Evolutionary conservation across 179 eudicot genomes (phyloP).

Genomic region (Nepenthes alata): DNA sequence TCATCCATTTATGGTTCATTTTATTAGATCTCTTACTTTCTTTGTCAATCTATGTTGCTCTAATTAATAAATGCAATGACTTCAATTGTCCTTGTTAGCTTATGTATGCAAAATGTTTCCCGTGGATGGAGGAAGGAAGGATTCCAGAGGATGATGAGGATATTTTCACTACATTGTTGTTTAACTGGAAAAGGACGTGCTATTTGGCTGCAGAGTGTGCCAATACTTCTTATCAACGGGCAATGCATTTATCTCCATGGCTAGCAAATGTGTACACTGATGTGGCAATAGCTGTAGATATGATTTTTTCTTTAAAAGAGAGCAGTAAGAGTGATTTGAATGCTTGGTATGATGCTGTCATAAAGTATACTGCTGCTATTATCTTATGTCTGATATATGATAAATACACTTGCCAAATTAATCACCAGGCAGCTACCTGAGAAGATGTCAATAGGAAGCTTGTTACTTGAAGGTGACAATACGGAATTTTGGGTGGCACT

Average conservation of each 20-base stretch:
- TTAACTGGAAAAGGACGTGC: constrained; percentile 58
- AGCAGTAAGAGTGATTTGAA: constrained; percentile 19
- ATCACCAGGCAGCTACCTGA: constrained; percentile 66
- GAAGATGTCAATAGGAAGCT: constrained; percentile 84
- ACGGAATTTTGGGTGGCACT: constrained; percentile 83
- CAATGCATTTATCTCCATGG: constrained; percentile 91
- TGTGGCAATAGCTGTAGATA: constrained; percentile 64
- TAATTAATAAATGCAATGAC: constrained; percentile 1
- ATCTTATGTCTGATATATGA: not conserved
- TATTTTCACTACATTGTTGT: constrained; percentile 47
- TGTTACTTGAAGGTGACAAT: constrained; percentile 79
- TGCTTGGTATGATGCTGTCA: constrained; percentile 37
- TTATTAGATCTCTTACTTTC: constrained; percentile 1
- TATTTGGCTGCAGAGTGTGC: constrained; percentile 50
- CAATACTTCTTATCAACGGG: constrained; percentile 71
- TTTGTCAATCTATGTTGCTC: not conserved
- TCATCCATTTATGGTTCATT: not conserved
- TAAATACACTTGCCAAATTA: constrained; percentile 8
- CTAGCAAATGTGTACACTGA: constrained; percentile 82
- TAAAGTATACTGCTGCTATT: not conserved
- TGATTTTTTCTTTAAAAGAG: constrained; percentile 35
- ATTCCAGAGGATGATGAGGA: constrained; percentile 27
- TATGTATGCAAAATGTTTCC: constrained; percentile 74
- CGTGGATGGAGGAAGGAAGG: constrained; percentile 64
- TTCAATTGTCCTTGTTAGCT: constrained; percentile 39